Conservation (phyloP, 1,284 basidiomycete species). For the Trichosporon sp. region DNA sequence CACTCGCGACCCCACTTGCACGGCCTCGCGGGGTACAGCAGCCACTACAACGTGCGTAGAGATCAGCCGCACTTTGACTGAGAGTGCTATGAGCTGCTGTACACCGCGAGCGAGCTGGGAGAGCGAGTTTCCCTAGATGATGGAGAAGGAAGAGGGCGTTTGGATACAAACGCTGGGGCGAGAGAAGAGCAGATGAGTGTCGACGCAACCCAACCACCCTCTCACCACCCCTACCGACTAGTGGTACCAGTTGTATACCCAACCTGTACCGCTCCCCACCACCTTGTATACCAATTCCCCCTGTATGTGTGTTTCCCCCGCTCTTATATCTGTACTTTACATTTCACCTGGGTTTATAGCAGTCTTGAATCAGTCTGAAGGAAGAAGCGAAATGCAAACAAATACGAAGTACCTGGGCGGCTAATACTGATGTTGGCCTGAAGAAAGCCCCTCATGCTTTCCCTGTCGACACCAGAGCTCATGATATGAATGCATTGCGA, state of each 20-base stretch:
- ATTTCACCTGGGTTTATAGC: not conserved
- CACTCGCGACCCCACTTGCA: not conserved
- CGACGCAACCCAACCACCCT: not conserved
- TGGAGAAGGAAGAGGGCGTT: not conserved
- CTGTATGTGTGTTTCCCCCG: not conserved
- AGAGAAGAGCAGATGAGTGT: not conserved
- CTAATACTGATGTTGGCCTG: too few relatives aligned
- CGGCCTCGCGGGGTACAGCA: not conserved
- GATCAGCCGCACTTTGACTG: not conserved
- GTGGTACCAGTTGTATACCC: not conserved
- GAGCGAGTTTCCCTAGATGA: not conserved
- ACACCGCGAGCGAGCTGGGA: not conserved
- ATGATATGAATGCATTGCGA: too few relatives aligned
- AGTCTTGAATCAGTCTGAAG: not conserved
- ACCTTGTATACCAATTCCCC: not conserved
- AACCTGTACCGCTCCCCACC: not conserved
- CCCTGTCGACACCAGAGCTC: too few relatives aligned
- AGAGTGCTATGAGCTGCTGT: not conserved
- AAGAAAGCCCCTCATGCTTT: too few relatives aligned
- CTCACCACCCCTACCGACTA: not conserved
- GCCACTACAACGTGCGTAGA: not conserved
- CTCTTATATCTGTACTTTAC: not conserved
- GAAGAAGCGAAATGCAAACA: not conserved
- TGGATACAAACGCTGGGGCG: too few relatives aligned
- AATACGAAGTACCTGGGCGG: not conserved